A percentile compares a stretch with the other conserved stretches of the same genome.
Conservation (phyloP, 108 stramenopile species). For the Conticribra weissflogii region DNA sequence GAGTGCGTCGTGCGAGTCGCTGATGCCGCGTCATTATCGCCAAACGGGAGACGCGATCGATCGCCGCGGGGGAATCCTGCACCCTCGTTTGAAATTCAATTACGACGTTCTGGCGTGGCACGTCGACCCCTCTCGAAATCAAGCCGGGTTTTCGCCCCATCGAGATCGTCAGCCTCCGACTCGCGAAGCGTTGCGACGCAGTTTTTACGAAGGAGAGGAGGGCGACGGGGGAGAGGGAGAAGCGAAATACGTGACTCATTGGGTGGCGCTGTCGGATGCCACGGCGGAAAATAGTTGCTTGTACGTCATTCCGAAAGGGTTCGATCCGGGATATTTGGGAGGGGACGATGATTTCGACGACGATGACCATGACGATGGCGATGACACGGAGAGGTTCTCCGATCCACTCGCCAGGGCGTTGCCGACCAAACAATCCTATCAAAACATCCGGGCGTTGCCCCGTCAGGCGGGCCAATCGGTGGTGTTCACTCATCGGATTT, state of each 20-base stretch:
- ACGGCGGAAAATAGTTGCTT: conserved; percentile 74
- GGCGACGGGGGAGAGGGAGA: conserved; percentile 6
- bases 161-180: conserved; percentile 74
- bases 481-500: conserved; percentile 71
- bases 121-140: conserved; percentile 54
- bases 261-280: conserved; percentile 72
- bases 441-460: conserved; percentile 74
- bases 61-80: no score
- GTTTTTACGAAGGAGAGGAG: conserved; percentile 24
- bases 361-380: neutral
- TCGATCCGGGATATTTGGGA: conserved; percentile 71
- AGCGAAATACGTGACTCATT: conserved; percentile 77
- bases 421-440: conserved; percentile 67
- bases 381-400: neutral
- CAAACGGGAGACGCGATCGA: neutral
- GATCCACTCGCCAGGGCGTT: conserved; percentile 68
- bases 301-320: conserved; percentile 69
- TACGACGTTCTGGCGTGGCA: conserved; percentile 81
- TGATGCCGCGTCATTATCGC: conserved; percentile 24
- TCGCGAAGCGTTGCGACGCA: conserved; percentile 14
- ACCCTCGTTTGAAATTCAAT: conserved; percentile 51
- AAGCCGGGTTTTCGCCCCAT: conserved; percentile 69
- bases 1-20: neutral
- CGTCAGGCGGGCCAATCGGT: conserved; percentile 61
- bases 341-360: conserved; percentile 49